Base-by-base conservation (phyloP, 2,329 filamentous ascomycete species). In the Thielaviopsis euricoi region DNA sequence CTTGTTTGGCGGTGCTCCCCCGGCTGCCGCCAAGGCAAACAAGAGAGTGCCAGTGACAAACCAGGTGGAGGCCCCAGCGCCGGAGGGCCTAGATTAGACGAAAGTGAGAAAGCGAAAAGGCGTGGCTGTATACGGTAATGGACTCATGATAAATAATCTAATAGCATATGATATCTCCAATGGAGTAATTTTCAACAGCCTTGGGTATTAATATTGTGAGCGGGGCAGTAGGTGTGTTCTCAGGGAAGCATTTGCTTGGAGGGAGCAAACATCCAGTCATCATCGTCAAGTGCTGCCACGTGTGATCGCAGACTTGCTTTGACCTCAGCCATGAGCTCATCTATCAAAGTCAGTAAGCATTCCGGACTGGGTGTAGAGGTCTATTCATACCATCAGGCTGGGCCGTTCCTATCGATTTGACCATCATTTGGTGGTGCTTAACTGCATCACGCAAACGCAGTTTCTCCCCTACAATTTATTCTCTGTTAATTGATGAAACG, bases 221-320 rank as follows among this genome's bases (percentile, higher is more conserved):
- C 5, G 12, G 10, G 19, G 7, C 1, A 10, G 9, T 33, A 33
- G 29, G 3, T 26, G n/a, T 52, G 22, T 13, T 29, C 2, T 52
- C 43, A 43, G 48, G 53, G 26, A 23, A 40, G 51, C 57, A 49
- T 50, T 43, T 25, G 40, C 72, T 72, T 49, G 69, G 69, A 61
- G 75, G 80, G 74, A 68, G 90, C 87, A 70, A 86, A 95, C 84
- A 95, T 94, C 89, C 89, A 95, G 65, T 84, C 86, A 66, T 95
- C 89, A 55, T 93, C 86, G 22, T 86, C 79, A 54, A 95, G 71
- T 15, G 83, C 81, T 17, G 80, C 78, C 1, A 89, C 85, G 67
- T 89, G 88, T 60, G 80, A 80, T 63, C 81, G 76, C 57, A 94
- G 72, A 67, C 84, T 89, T 37, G 81, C 78, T 62, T 81, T 79